Evolutionary conservation across 2,329 filamentous ascomycete species (phyloP), one percentile per base, ranked within the genome.

Genomic region (Aaosphaeria arxii): DNA sequence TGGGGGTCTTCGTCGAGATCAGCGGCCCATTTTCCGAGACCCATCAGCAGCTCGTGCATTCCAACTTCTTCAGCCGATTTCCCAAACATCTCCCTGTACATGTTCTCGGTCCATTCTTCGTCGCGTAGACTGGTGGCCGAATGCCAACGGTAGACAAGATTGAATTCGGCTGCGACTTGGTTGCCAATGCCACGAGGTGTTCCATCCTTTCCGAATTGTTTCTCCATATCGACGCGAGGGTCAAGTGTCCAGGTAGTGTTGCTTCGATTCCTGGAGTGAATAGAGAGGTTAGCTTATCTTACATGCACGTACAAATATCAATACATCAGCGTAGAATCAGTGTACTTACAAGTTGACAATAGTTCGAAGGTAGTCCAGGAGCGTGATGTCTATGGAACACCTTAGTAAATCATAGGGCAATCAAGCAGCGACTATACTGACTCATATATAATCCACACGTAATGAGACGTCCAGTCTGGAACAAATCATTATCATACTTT

Each of bases 101-200:
- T 46, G 6, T n/a, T 36, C 56, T 89, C 79, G 30, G 88, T 85
- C 88, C 88, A 95, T 53, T 83, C 76, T 59, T 92, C 89, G 58
- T 95, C 89, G 56, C 81, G 84, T 48, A 82, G 79, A 46, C 77
- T 79, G 57, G 91, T 87, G 56, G 86, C 85, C 5, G 88, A 89
- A 73, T 94, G 89, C 88, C 89, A 94, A 54, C 89, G 81, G 67
- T 95, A 95, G 58, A 87, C 85, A 7, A 95, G 77, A 63, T 92
- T 94, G 76, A 95, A 95, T 71, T 95, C 89, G 4, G 87, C 88
- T 0, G 88, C 91, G 7, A 91, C 88, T 54, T 86, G 83, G 61
- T 92, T 95, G 46, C 89, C 89, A 0, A 87, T 83, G 44, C 88
- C 89, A 11, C 83, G 78, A 44, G 88, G 83, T 0, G 83, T 81